Evolutionary conservation across 164 flowering plant genomes (phyloP).

Genomic region (Akebia trifoliata): DNA sequence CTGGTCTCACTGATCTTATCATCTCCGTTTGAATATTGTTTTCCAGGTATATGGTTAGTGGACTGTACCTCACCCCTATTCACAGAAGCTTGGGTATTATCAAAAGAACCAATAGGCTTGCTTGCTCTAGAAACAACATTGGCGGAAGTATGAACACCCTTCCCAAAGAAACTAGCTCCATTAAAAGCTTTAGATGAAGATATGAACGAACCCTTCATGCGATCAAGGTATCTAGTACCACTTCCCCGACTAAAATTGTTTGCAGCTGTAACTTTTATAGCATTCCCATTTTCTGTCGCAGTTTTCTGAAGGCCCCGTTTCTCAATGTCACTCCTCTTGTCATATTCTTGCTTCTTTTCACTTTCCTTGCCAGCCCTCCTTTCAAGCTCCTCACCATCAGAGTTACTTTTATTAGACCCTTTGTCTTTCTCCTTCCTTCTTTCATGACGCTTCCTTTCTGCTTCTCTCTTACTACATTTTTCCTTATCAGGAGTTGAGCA

Average conservation of each 20-base stretch:
- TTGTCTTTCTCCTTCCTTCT: constrained; percentile 76
- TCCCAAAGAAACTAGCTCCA: constrained; percentile 73
- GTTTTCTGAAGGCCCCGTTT: constrained; percentile 37
- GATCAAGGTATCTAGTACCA: constrained; percentile 73
- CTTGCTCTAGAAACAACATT: constrained; percentile 41
- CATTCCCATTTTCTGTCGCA: constrained; percentile 41
- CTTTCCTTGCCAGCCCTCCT: constrained; percentile 54
- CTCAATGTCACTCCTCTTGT: constrained; percentile 53
- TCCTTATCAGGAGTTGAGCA: constrained; percentile 32
- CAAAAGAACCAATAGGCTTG: constrained; percentile 41
- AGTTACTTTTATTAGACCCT: constrained; percentile 81
- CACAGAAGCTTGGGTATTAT: constrained; percentile 38
- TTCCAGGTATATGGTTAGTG: constrained; percentile 36
- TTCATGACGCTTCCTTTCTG: constrained; percentile 73
- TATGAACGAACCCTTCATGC: constrained; percentile 69
- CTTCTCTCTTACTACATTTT: constrained; percentile 59
- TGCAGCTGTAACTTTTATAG: constrained; percentile 29
- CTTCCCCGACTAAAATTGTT: constrained; percentile 42
- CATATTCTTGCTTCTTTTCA: constrained; percentile 51
- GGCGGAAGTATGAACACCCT: constrained; percentile 33
- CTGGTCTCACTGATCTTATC: constrained; percentile 31
- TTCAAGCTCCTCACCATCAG: constrained; percentile 79
- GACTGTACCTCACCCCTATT: constrained; percentile 42
- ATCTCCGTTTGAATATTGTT: constrained; percentile 39
- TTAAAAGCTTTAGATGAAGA: constrained; percentile 78